These are phyloP conservation scores for Phytophthora colocasiae DNA, from an alignment of 352 stramenopile genomes.

Conservation along the genomic window DNA sequence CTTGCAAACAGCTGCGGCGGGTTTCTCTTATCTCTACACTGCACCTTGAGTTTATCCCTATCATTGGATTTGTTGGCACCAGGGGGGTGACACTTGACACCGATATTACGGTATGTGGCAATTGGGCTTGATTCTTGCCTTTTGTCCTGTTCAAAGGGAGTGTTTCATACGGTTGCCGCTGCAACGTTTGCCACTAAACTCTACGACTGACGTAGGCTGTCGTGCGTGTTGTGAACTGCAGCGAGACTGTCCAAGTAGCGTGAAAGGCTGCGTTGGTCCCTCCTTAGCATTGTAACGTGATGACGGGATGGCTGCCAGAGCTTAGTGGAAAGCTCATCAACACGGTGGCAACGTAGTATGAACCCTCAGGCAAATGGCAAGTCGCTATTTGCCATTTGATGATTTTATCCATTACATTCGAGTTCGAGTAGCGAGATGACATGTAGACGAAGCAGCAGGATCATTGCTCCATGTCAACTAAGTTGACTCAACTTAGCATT, in stretches of 20 bases:
- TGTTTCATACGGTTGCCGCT: neutral
- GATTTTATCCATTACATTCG: constrained; percentile 10
- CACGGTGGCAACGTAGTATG: no score
- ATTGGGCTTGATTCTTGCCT: neutral
- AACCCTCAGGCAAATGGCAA: no score
- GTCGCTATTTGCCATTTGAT: neutral
- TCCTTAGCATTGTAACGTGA: constrained; percentile 3
- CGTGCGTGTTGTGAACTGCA: constrained; percentile 14
- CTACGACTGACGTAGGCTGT: constrained; percentile 18
- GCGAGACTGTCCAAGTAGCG: constrained; percentile 22
- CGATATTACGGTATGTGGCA: no score
- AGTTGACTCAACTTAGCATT: no score
- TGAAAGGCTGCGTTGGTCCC: neutral
- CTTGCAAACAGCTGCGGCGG: no score
- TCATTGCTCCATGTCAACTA: neutral
- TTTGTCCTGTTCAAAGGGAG: no score
- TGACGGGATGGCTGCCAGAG: constrained; percentile 2
- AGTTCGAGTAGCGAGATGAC: constrained; percentile 22
- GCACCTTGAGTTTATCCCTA: no score
- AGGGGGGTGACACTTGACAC: no score
- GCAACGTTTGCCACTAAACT: constrained; percentile 4
- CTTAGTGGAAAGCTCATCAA: neutral
- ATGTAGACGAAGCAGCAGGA: constrained; percentile 13
- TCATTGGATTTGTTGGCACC: no score
- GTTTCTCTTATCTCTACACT: no score